Conservation (phyloP, 805 yeast genomes). For the Saturnispora dispora region DNA sequence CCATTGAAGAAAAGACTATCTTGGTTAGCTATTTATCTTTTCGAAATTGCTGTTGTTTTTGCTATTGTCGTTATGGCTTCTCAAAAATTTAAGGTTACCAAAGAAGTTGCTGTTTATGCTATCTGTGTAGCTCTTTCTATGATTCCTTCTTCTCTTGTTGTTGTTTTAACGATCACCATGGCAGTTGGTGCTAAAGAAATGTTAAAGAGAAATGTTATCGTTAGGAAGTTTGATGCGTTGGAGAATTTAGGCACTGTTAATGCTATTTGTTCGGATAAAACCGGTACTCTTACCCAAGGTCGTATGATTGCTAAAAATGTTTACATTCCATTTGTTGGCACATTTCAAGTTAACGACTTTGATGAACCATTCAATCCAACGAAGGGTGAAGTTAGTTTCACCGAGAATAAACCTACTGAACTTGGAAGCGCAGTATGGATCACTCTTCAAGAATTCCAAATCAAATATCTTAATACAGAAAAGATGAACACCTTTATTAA, state of each 20-base stretch:
- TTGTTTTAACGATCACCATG: slow-evolving; percentile 97
- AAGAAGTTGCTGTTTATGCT: slow-evolving; percentile 80
- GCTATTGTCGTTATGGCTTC: slow-evolving; percentile 85
- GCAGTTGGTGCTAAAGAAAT: slow-evolving; percentile 99
- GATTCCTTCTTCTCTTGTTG: slow-evolving; percentile 84
- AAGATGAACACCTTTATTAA: slow-evolving; percentile 27
- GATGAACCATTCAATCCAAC: slow-evolving; percentile 59
- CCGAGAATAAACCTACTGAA: slow-evolving; percentile 30
- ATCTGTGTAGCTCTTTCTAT: slow-evolving; percentile 75
- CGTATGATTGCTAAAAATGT: slow-evolving; percentile 64
- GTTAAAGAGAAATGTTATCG: slow-evolving; percentile 96
- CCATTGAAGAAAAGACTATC: slow-evolving; percentile 73
- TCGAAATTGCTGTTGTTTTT: slow-evolving; percentile 70
- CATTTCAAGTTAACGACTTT: slow-evolving; percentile 42
- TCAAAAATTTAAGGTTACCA: slow-evolving; percentile 61
- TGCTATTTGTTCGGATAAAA: slow-evolving; percentile 94
- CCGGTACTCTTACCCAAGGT: slow-evolving; percentile 94
- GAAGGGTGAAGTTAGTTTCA: slow-evolving; percentile 37
- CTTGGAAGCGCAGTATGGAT: slow-evolving; percentile 32
- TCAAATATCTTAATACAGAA: slow-evolving; percentile 10
- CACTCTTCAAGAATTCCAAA: slow-evolving; percentile 18
- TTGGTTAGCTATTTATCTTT: slow-evolving; percentile 63
- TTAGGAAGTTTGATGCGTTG: slow-evolving; percentile 92
- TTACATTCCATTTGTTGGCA: slow-evolving; percentile 60
- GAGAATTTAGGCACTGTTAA: slow-evolving; percentile 97